Percentiles rank a stretch among this genome's conserved stretches.
phyloP scores from a whole-genome alignment of 2,329 filamentous ascomycete genomes.

The Macrophomina phaseolina region DNA sequence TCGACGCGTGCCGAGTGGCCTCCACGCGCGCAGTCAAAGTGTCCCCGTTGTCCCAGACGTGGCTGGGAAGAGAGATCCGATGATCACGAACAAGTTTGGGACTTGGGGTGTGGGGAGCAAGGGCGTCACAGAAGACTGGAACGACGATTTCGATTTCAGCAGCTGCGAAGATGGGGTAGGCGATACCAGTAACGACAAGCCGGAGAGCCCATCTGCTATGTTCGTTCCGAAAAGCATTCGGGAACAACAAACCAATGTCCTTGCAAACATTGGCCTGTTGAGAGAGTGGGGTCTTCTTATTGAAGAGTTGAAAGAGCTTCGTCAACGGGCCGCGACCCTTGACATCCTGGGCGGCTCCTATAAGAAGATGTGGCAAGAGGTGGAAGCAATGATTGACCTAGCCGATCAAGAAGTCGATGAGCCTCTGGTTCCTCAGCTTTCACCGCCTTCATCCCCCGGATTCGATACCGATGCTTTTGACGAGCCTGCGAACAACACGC shows the following conservation, averaged over 20 bases:
- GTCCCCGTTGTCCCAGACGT: slow-evolving; percentile 73
- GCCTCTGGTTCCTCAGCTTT: slow-evolving; percentile 57
- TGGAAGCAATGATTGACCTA: slow-evolving; percentile 86
- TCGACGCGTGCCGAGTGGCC: slow-evolving; percentile 70
- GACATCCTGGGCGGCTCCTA: slow-evolving; percentile 67
- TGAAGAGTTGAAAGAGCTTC: slow-evolving; percentile 80
- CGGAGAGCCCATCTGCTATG: slow-evolving; percentile 59
- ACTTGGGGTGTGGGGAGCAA: slow-evolving; percentile 84
- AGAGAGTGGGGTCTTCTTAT: slow-evolving; percentile 81
- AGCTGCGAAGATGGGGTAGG: slow-evolving; percentile 32
- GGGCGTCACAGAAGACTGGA: slow-evolving; percentile 84
- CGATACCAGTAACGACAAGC: slow-evolving; percentile 45
- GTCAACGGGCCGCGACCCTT: slow-evolving; percentile 71
- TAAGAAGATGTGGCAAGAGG: slow-evolving; percentile 74
- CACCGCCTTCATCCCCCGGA: slow-evolving; percentile 61
- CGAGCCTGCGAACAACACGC: slow-evolving; percentile 41
- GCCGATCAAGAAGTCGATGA: slow-evolving; percentile 71
- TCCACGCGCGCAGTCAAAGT: slow-evolving; percentile 80
- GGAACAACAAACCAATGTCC: slow-evolving; percentile 80
- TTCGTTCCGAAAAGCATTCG: slow-evolving; percentile 80
- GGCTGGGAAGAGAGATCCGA: slow-evolving; percentile 57
- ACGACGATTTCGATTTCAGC: slow-evolving; percentile 84
- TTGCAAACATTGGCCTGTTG: slow-evolving; percentile 82
- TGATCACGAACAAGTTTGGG: slow-evolving; percentile 73
- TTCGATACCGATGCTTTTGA: slow-evolving; percentile 66